These are phyloP conservation scores for Neonectria hederae DNA, from an alignment of 2,329 filamentous ascomycete species.

Conservation along the genomic window DNA sequence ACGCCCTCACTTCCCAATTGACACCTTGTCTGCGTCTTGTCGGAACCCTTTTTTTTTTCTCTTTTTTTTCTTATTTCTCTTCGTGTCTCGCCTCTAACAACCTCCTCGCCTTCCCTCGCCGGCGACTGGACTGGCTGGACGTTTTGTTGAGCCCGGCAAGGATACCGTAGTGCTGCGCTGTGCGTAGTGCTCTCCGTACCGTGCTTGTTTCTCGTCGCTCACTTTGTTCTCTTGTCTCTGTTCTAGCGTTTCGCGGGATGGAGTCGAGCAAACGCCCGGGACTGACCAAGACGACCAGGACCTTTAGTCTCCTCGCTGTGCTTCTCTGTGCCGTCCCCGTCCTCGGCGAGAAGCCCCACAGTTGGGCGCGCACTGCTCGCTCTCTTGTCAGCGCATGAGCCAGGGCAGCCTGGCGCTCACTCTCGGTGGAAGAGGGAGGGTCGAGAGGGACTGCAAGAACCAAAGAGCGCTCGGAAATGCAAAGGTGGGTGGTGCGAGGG, in stretches of 20 bases:
- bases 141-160: slow-evolving; percentile 3
- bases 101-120: background rate
- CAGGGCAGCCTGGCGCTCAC: slow-evolving; percentile 37
- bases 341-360: slow-evolving; percentile 30
- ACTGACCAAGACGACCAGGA: slow-evolving; percentile 14
- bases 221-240: slow-evolving; percentile 13
- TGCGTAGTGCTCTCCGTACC: background rate
- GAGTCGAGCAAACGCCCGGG: slow-evolving; percentile 13
- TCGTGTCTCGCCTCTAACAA: background rate
- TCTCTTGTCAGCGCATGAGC: slow-evolving; percentile 39
- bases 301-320: slow-evolving; percentile 15
- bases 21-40: background rate
- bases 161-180: background rate
- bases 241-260: slow-evolving; percentile 20
- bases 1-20: slow-evolving; percentile 3
- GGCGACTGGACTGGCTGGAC: background rate
- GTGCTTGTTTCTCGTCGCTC: slow-evolving; percentile 1
- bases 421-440: slow-evolving; percentile 39
- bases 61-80: background rate
- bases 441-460: slow-evolving; percentile 32
- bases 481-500: slow-evolving; percentile 40
- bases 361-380: slow-evolving; percentile 42
- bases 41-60: background rate
- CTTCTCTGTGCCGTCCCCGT: slow-evolving; percentile 28
- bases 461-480: slow-evolving; percentile 33